A percentile compares a stretch with the other conserved stretches of the same genome.
These are phyloP conservation scores for Trichosporon sp. DNA, from an alignment of 1,284 basidiomycete genomes.

Conservation along the genomic window DNA sequence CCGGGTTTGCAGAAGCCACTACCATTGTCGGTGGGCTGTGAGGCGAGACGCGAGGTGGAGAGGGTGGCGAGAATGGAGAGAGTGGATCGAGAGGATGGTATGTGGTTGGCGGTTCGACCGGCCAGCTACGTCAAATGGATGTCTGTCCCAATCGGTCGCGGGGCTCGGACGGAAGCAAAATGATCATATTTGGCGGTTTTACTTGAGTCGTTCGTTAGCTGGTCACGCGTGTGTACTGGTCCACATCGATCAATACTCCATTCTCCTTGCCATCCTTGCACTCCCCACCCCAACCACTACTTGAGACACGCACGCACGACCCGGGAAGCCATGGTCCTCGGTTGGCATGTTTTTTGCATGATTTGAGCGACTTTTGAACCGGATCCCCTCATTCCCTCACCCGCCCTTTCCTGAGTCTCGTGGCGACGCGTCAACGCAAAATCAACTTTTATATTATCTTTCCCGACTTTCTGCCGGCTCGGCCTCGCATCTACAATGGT, in stretches of 20 bases:
- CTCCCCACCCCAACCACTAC: background rate
- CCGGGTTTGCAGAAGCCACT: background rate
- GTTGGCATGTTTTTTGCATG: background rate
- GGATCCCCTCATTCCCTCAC: background rate
- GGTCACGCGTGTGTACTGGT: background rate
- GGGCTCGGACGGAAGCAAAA: constrained; percentile 3
- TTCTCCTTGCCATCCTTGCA: background rate
- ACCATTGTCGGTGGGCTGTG: background rate
- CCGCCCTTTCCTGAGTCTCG: background rate
- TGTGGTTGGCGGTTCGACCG: background rate
- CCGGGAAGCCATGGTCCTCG: background rate
- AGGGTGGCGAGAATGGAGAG: background rate
- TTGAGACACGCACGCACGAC: background rate
- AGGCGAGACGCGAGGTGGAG: background rate
- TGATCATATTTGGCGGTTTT: constrained; percentile 1
- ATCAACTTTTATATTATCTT: background rate
- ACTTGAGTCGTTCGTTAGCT: background rate
- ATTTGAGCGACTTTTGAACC: background rate
- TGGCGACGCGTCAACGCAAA: constrained; percentile 2
- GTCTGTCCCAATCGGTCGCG: background rate
- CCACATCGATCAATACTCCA: background rate
- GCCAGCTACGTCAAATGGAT: background rate
- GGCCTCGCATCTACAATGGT: constrained; percentile 28
- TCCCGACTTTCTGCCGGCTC: background rate
- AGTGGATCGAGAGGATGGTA: background rate